Conservation (phyloP, 164 flowering plant species). For the Paratinospora sagittata region DNA sequence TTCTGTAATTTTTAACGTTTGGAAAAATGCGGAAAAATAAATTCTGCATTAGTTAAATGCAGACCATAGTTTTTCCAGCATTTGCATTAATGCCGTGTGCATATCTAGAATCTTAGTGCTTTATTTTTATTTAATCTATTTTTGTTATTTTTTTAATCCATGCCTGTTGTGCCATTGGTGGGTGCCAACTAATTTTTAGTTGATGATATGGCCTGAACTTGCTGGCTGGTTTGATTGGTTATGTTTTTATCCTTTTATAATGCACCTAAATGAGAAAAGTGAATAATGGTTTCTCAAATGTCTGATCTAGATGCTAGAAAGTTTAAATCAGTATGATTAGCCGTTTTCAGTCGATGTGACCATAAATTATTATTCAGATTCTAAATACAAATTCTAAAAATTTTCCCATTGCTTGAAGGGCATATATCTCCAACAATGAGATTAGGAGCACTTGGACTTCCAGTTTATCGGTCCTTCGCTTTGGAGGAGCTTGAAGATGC, state of each 20-base stretch:
- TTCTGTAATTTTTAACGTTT: neutral
- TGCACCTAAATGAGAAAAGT: too few relatives aligned
- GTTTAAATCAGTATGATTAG: too few relatives aligned
- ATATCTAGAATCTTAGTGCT: neutral
- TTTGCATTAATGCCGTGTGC: neutral
- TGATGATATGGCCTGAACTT: neutral
- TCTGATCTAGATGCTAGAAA: too few relatives aligned
- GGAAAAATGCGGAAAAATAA: neutral
- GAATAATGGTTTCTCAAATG: too few relatives aligned
- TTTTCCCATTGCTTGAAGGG: conserved; percentile 37
- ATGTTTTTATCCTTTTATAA: neutral
- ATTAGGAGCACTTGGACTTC: conserved; percentile 77
- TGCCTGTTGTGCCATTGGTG: neutral
- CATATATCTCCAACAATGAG: conserved; percentile 76
- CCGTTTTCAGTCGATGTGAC: too few relatives aligned
- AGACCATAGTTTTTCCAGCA: neutral
- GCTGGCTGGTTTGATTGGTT: neutral
- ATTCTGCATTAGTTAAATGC: neutral
- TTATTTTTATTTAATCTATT: too few relatives aligned
- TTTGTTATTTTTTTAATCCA: neutral
- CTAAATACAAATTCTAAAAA: neutral
- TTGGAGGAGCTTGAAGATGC: conserved; percentile 87
- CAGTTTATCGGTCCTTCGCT: conserved; percentile 73
- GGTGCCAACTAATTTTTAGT: too few relatives aligned
- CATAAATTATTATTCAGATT: neutral